Evolutionary conservation across 129 eudicot genomes (phyloP).

Genomic region (Ambrosia artemisiifolia): DNA sequence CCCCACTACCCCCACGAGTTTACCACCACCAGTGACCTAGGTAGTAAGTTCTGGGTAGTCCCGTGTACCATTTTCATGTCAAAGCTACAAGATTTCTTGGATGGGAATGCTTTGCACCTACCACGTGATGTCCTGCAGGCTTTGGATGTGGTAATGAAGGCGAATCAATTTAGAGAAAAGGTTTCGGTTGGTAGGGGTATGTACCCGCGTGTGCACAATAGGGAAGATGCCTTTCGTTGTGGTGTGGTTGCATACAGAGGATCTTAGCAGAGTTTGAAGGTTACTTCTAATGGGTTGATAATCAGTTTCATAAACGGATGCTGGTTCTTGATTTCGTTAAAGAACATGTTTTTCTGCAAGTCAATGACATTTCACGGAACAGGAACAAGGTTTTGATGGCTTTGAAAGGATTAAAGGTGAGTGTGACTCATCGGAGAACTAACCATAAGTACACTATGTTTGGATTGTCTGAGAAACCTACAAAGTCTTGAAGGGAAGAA

Average conservation of each 20-base stretch:
- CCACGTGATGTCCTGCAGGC: constrained; percentile 78
- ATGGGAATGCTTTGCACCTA: constrained; percentile 29
- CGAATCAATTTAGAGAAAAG: constrained; percentile 46
- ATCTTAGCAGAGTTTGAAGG: constrained; percentile 55
- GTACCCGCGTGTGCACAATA: constrained; percentile 31
- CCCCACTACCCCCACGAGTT: too few species aligned
- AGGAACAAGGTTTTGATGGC: constrained; percentile 27
- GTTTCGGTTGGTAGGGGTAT: constrained; percentile 46
- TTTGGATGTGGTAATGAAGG: constrained; percentile 63
- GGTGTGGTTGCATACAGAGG: constrained; percentile 71
- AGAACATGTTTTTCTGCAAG: constrained; percentile 38
- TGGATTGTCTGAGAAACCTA: constrained; percentile 39
- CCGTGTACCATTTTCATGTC: neutral
- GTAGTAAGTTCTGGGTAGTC: too few species aligned
- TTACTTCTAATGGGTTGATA: constrained; percentile 54
- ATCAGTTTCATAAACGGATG: constrained; percentile 56
- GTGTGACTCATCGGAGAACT: constrained; percentile 69
- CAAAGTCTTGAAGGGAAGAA: constrained; percentile 42
- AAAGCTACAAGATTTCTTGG: constrained; percentile 51
- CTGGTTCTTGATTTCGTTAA: constrained; percentile 61
- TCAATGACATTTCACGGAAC: constrained; percentile 19
- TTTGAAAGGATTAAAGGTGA: constrained; percentile 52
- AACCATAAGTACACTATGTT: constrained; percentile 51
- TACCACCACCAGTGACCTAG: too few species aligned
- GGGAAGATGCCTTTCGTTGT: constrained; percentile 39